A percentile compares a stretch with the other conserved stretches of the same genome.
Evolutionary conservation across 441 rosid species (phyloP).

Genomic region (Populus hybrid): DNA sequence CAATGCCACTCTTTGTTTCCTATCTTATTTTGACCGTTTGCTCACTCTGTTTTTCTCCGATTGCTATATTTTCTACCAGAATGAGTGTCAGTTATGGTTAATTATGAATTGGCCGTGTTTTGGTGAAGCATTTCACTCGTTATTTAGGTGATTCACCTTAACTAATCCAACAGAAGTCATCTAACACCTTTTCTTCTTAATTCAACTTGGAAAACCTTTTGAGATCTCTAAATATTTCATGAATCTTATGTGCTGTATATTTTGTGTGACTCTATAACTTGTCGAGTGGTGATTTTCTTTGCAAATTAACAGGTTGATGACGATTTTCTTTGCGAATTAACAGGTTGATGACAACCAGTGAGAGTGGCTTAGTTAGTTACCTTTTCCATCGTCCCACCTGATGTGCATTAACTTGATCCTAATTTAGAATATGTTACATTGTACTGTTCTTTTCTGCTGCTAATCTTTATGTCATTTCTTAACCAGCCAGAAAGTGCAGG

Average conservation of each 20-base stretch:
- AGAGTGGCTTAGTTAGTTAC: not conserved
- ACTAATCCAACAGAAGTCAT: not conserved
- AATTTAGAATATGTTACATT: not conserved
- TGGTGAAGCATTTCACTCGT: not conserved
- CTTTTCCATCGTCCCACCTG: not conserved
- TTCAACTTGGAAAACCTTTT: not conserved
- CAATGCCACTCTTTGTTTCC: not conserved
- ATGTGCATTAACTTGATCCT: not conserved
- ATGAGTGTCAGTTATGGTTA: not conserved
- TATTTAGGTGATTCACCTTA: not conserved
- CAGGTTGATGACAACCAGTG: not conserved
- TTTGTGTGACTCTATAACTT: conserved; percentile 1
- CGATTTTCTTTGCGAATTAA: not conserved
- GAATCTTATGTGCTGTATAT: not conserved
- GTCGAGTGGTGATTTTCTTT: not conserved
- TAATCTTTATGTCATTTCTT: conserved; percentile 29
- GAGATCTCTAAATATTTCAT: not conserved
- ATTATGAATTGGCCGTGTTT: not conserved
- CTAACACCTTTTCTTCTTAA: not conserved
- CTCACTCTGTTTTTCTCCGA: not conserved
- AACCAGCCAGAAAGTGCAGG: conserved; percentile 88
- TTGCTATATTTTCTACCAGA: not conserved
- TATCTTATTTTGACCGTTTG: not conserved
- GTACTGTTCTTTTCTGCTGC: conserved; percentile 9
- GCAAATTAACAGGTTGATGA: not conserved